These are phyloP conservation scores for Lachnellula arida DNA, from an alignment of 2,329 filamentous ascomycete species.

Conservation along the genomic window DNA sequence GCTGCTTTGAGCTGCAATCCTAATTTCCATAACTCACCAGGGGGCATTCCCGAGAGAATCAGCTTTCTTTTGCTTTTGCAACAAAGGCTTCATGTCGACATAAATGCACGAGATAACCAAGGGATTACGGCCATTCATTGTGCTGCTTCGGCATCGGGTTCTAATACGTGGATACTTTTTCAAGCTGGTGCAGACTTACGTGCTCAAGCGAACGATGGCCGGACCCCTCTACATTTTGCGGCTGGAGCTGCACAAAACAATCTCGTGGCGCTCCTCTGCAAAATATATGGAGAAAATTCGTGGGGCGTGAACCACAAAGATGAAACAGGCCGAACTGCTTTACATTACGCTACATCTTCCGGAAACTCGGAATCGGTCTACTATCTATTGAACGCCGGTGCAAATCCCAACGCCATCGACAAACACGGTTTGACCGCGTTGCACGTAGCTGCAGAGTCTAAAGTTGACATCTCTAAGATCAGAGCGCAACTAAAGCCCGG, in stretches of 20 bases:
- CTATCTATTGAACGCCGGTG: not conserved
- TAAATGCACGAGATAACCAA: conserved; percentile 5
- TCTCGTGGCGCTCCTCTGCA: conserved; percentile 28
- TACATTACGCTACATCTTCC: conserved; percentile 1
- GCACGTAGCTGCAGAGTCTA: conserved; percentile 60
- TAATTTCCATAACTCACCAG: too few species aligned
- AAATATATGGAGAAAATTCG: not conserved
- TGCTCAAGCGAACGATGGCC: conserved; percentile 2
- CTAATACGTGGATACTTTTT: conserved; percentile 2
- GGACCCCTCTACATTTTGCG: conserved; percentile 14
- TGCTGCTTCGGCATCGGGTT: conserved; percentile 8
- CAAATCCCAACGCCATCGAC: conserved; percentile 41
- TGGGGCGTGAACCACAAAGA: conserved; percentile 48
- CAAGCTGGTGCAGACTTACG: conserved; percentile 7
- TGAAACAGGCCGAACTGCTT: not conserved
- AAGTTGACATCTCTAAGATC: not conserved
- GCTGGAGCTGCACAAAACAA: conserved; percentile 9
- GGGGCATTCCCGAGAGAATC: not conserved
- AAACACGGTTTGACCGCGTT: not conserved
- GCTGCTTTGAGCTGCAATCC: not conserved
- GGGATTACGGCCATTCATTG: conserved; percentile 13
- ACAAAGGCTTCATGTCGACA: not conserved
- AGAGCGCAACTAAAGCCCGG: not conserved
- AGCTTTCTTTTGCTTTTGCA: conserved; percentile 1
- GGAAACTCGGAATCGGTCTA: conserved; percentile 3